These are phyloP conservation scores for Cordia subcordata DNA, from an alignment of 257 asterid genomes.

Conservation along the genomic window DNA sequence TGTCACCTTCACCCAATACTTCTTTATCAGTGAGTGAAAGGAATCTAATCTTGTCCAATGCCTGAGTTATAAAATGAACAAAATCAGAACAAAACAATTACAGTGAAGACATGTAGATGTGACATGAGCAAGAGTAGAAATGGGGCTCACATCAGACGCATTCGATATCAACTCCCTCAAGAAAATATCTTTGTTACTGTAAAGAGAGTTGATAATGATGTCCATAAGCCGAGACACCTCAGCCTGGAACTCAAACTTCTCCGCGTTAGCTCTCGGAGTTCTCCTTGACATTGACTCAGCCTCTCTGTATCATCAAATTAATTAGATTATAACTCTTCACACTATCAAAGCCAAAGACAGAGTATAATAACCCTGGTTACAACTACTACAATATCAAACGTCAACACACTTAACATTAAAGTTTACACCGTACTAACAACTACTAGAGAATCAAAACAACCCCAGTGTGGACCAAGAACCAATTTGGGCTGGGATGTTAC, in stretches of 20 bases:
- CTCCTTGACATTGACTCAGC: constrained; percentile 81
- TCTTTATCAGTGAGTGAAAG: constrained; percentile 89
- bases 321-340: background rate
- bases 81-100: background rate
- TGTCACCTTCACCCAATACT: constrained; percentile 85
- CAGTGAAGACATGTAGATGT: background rate
- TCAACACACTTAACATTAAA: background rate
- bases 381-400: constrained; percentile 1
- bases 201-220: constrained; percentile 91
- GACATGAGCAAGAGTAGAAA: background rate
- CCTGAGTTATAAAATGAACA: constrained; percentile 33
- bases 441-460: too few relatives aligned
- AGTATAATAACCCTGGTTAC: too few relatives aligned
- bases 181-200: constrained; percentile 93
- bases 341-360: background rate
- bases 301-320: constrained; percentile 37
- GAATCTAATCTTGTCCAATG: constrained; percentile 91
- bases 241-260: constrained; percentile 96
- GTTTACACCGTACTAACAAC: background rate
- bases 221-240: constrained; percentile 98
- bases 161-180: constrained; percentile 93
- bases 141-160: constrained; percentile 84
- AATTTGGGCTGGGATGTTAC: too few relatives aligned
- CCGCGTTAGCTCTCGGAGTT: constrained; percentile 61
- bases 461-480: too few relatives aligned